Conservation (phyloP, 139 green algal species). For the Chlorella sp. region DNA sequence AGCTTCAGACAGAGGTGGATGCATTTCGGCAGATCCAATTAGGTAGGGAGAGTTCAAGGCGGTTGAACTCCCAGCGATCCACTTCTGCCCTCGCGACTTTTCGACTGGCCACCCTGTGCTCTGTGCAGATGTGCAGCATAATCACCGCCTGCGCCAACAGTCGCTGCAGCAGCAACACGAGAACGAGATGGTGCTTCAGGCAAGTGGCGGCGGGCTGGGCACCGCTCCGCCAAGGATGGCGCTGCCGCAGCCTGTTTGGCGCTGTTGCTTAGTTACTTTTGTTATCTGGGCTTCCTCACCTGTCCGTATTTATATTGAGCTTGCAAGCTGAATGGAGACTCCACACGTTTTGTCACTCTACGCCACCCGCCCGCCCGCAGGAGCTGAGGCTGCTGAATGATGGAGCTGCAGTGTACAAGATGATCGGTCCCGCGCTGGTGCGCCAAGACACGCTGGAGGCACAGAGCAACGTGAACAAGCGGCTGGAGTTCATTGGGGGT, state of each 20-base stretch:
- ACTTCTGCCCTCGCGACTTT: background rate
- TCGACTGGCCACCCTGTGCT: background rate
- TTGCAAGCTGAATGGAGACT: background rate
- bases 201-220: background rate
- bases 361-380: constrained; percentile 45
- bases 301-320: background rate
- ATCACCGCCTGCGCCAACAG: constrained; percentile 51
- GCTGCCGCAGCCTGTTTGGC: background rate
- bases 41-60: background rate
- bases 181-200: constrained; percentile 79
- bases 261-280: background rate
- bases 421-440: constrained; percentile 88
- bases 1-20: constrained; percentile 25
- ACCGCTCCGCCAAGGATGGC: background rate
- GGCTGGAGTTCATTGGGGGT: constrained; percentile 85
- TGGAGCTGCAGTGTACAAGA: constrained; percentile 87
- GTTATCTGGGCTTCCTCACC: background rate
- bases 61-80: background rate
- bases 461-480: constrained; percentile 87
- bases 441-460: constrained; percentile 90
- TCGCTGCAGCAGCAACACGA: constrained; percentile 73
- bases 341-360: background rate
- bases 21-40: constrained; percentile 12
- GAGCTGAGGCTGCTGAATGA: constrained; percentile 85
- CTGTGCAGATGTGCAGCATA: constrained; percentile 66